Evolutionary conservation across 2,329 filamentous ascomycete species (phyloP), one percentile per base, ranked within the genome.

Genomic region (Penicillium thymicola): DNA sequence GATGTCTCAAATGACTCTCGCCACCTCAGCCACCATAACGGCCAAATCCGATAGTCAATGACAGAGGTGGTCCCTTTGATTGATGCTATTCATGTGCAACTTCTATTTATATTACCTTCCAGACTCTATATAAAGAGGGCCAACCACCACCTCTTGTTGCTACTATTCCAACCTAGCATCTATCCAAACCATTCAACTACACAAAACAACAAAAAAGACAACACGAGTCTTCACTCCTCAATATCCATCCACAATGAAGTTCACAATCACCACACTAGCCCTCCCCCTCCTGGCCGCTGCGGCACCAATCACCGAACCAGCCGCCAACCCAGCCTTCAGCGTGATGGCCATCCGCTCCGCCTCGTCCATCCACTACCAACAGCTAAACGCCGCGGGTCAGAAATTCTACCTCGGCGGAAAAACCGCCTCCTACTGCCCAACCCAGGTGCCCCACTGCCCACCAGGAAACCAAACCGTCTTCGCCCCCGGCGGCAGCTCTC

Each of bases 381-480:
- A 71, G 14, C 66, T 84, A 58, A 78, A 78, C 42, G 82, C 82
- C 36, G 70, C 72, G n/a, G 76, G 76, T 37, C 67, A 71, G 32
- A 74, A 74, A 45, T 82, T 85, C 73, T 82, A 70, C 63, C 71
- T 84, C 34, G 81, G 80, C 25, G 76, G 76, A 16, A 54, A 69
- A 1, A 73, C 81, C 3, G 63, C 74, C 2, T 75, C 77, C 45
- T 83, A 80, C 72, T 85, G 82, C 68, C 82, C 82, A 1, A 63
- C 68, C 21, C 48, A 70, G 0, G 63, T 66, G 14, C 2, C 37
- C 14, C 30, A 54, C n/a, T 82, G 80, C 67, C 79, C 79, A 16
- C 64, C 75, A 0, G 80, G 79, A 18, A 79, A 77, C 55, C 60
- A 67, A 27, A 83, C 81, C 8, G 75, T 79, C 9, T 71, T 83